A percentile compares a stretch with the other conserved stretches of the same genome.
phyloP scores from a whole-genome alignment of 164 flowering plant species.

The Paratinospora sagittata region DNA sequence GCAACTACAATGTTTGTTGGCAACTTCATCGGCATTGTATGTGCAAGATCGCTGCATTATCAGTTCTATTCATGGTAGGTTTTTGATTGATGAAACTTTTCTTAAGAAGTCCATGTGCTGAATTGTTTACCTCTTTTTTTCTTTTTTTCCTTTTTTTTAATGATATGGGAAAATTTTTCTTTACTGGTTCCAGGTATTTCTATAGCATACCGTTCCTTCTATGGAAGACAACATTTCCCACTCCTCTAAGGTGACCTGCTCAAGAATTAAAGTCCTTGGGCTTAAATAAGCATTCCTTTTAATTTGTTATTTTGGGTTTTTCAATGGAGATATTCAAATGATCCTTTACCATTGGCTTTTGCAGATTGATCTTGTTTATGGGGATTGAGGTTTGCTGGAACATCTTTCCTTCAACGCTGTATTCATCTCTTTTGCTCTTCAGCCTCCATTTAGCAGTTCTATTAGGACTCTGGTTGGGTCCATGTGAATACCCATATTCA shows the following conservation, averaged over 20 bases:
- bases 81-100: neutral
- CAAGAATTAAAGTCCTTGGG: neutral
- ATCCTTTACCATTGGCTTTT: slow-evolving; percentile 8
- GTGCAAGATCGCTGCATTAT: slow-evolving; percentile 88
- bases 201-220: slow-evolving; percentile 70
- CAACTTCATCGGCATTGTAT: slow-evolving; percentile 84
- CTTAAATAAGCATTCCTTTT: neutral
- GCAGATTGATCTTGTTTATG: slow-evolving; percentile 60
- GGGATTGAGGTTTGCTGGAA: slow-evolving; percentile 91
- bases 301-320: neutral
- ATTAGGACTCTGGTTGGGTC: slow-evolving; percentile 69
- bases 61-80: slow-evolving; percentile 94
- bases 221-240: slow-evolving; percentile 67
- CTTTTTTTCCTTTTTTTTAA: neutral
- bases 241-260: slow-evolving; percentile 42
- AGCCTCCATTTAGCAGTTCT: slow-evolving; percentile 54
- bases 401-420: slow-evolving; percentile 64
- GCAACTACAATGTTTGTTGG: slow-evolving; percentile 76
- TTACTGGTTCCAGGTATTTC: slow-evolving; percentile 64
- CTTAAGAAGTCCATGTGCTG: neutral
- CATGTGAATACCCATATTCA: slow-evolving; percentile 52
- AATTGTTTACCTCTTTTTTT: neutral
- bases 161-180: neutral
- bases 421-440: slow-evolving; percentile 65
- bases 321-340: neutral